Base-by-base conservation (phyloP, 441 rosid genomes). In the Corymbia citriodora region DNA sequence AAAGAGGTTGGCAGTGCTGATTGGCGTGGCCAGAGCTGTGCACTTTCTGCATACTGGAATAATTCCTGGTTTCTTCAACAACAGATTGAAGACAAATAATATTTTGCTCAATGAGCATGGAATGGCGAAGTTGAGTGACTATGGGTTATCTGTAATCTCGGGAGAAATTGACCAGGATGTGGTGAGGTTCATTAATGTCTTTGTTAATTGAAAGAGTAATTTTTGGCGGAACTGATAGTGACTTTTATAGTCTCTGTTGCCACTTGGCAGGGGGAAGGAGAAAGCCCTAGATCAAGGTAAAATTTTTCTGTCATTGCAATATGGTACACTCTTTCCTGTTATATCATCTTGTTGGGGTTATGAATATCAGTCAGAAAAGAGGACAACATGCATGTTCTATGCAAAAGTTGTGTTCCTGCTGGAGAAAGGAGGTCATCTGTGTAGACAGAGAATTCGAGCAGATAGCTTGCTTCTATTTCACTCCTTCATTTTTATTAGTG, bases 11-110 rank as follows among this genome's bases (percentile, higher is more conserved):
- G 93, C 93, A 86, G 94, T 94, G 63, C 92, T 96, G 33, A 94
- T 89, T 68, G 94, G 97, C 81, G 94, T 95, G 54, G 98, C 98
- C 79, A 96, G 94, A 92, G 98, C 98, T 36, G 96, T 96, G 85
- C 98, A 95, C 89, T 97, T 95, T 94, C 95, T 97, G 91, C 99
- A 97, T 87, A 96, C 98, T 45, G 98, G 98, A 90, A 96, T 96
- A 52, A 96, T 97, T 88, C 98, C 99, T 14, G 98, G 99, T 74
- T 97, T 96, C 93, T 96, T 94, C 90, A 95, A 94, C 92, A 97
- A 97, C 90, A 90, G 95, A 36, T 92, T 97, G 92, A 96, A 95
- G 93, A 92, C 94, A 31, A 94, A 96, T 82, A 95, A 95, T 90
- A 92, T 97, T 89, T 94, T 97, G 94, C 94, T 97, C 55, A 94